phyloP scores from a whole-genome alignment of 1,284 basidiomycete species.

The Ganoderma leucocontextum region DNA sequence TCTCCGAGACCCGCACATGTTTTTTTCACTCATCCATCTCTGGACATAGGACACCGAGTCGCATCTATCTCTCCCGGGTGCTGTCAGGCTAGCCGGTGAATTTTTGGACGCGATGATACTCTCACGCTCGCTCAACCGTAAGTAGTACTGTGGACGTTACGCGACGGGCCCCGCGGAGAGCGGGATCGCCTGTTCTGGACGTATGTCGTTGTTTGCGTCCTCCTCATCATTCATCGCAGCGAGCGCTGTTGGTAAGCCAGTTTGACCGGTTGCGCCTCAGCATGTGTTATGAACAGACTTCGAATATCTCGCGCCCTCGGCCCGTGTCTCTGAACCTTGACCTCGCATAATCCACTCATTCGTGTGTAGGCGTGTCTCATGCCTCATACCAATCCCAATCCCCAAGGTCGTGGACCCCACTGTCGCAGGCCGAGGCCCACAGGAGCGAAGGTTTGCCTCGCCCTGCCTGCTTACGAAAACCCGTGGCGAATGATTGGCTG shows the following conservation, averaged over 20 bases:
- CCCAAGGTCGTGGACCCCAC: conserved; percentile 13
- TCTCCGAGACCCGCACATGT: background rate
- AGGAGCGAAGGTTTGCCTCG: conserved; percentile 16
- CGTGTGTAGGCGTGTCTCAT: background rate
- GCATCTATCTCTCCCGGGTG: background rate
- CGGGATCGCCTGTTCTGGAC: background rate
- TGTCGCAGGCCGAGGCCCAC: conserved; percentile 12
- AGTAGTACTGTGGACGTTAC: background rate
- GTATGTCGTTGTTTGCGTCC: conserved; percentile 3
- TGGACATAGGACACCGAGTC: background rate
- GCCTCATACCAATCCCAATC: background rate
- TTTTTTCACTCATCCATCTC: background rate
- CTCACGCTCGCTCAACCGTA: background rate
- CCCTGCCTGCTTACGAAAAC: conserved; percentile 4
- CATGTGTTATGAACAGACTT: background rate
- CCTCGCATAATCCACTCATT: background rate
- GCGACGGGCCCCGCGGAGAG: background rate
- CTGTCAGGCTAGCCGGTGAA: background rate
- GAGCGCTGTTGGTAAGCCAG: conserved; percentile 21
- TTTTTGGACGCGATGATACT: background rate
- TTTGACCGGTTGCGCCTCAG: background rate
- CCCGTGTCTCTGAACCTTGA: background rate
- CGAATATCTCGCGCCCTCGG: background rate
- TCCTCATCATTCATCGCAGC: conserved; percentile 16
- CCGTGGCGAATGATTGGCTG: conserved; percentile 13